Evolutionary conservation across 495 filamentous ascomycete genomes (phyloP), one percentile per base, ranked within the genome.

Genomic region (Neurospora sp.): DNA sequence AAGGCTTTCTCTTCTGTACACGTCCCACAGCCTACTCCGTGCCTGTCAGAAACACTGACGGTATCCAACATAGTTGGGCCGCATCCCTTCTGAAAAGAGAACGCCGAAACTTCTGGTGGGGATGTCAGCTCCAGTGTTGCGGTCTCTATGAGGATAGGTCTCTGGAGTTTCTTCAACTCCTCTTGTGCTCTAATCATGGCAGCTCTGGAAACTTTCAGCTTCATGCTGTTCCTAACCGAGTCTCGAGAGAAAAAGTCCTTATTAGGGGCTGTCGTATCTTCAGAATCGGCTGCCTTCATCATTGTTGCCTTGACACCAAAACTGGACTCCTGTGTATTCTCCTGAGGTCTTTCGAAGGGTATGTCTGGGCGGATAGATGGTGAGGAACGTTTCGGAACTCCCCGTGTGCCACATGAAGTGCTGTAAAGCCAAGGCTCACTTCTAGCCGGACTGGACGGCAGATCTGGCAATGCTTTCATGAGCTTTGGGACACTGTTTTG

Each of bases 401-500:
- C 53, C n/a, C 46, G 46, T 37, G 40, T 71, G 11, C 69, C 42
- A 22, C 12, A 14, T 1, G 53, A 71, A 20, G 44, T 12, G 18
- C 66, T 70, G 61, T 39, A 44, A 70, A 71, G 18, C 6, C 40
- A 74, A 11, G 59, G 69, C 35, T 74, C 73, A 61, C 72, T 78
- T 40, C 73, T 69, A 37, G 40, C 53, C 6, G 73, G 59, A 22
- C 66, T 68, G 70, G 77, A 76, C 20, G 84, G 82, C 39, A 86
- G 42, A 27, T 83, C 78, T n/a, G 84, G 85, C 38, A 86, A 74
- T 39, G 83, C 81, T 73, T 87, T 86, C 84, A 87, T 86, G 46
- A 87, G 76, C 72, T 83, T 82, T 59, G 85, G 84, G 37, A 86
- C 79, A 72, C 85, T 87, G 73, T 84, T 84, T 74, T 85, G 85